Conservation (phyloP, 768 basidiomycete species). For the Lactarius akahatsu region DNA sequence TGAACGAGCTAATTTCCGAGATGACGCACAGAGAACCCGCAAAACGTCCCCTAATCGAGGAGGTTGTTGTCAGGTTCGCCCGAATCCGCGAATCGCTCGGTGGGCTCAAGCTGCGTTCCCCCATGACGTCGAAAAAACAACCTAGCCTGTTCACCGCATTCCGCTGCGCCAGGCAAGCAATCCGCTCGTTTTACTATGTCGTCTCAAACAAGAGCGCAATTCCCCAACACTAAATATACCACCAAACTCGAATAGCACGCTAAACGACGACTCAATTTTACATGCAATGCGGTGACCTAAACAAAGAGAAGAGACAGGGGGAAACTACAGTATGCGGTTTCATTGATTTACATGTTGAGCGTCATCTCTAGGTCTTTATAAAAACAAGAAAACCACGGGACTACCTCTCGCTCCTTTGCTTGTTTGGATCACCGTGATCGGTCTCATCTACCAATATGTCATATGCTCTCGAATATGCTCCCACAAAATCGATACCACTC, state of each 20-base stretch:
- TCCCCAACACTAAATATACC: background rate
- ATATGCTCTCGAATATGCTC: too few relatives aligned
- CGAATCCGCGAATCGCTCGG: slow-evolving; percentile 32
- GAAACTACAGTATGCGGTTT: background rate
- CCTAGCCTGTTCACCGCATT: slow-evolving; percentile 10
- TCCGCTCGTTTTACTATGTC: slow-evolving; percentile 11
- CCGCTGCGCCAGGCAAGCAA: slow-evolving; percentile 4
- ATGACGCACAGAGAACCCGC: slow-evolving; percentile 40
- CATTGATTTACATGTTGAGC: background rate
- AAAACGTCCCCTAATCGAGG: slow-evolving; percentile 40
- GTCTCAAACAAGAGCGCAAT: slow-evolving; percentile 6
- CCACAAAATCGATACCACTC: background rate
- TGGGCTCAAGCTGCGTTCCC: slow-evolving; percentile 36
- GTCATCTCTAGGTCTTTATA: too few relatives aligned
- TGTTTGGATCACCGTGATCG: background rate
- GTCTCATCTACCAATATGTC: background rate
- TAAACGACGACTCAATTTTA: background rate
- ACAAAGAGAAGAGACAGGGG: background rate
- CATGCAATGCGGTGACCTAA: background rate
- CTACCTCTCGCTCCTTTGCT: background rate
- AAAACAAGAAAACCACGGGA: background rate
- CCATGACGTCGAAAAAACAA: slow-evolving; percentile 5
- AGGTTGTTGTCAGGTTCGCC: slow-evolving; percentile 39
- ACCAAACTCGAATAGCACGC: too few relatives aligned
- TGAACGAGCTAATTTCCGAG: too few relatives aligned